phyloP scores from a whole-genome alignment of 2,329 filamentous ascomycete genomes.

The Bipolaris cookei region DNA sequence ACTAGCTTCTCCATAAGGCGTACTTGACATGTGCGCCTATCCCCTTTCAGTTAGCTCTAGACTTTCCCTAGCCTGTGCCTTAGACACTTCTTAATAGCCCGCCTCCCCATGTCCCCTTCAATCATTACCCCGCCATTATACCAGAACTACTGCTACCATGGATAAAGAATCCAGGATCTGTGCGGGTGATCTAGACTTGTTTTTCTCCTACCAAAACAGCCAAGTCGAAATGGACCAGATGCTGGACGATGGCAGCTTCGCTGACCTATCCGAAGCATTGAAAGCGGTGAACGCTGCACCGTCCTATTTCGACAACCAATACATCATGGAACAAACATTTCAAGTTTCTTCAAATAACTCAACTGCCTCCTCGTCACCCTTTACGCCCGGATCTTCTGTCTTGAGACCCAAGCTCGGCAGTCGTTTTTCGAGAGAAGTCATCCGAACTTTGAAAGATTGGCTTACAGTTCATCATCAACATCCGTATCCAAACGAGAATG shows the following conservation, averaged over 20 bases:
- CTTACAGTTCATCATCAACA: constrained; percentile 28
- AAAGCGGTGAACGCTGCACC: not conserved
- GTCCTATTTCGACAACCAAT: constrained; percentile 8
- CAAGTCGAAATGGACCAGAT: not conserved
- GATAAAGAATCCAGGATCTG: not conserved
- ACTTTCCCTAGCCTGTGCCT: not conserved
- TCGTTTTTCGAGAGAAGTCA: constrained; percentile 34
- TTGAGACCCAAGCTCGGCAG: constrained; percentile 25
- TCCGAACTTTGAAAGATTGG: constrained; percentile 35
- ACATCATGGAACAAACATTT: constrained; percentile 5
- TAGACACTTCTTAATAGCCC: not conserved
- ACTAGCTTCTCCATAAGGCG: constrained; percentile 12
- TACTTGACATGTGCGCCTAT: constrained; percentile 16
- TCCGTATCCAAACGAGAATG: constrained; percentile 33
- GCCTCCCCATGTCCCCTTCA: not conserved
- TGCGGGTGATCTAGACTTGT: not conserved
- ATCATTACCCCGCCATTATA: not conserved
- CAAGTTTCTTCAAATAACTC: constrained; percentile 19
- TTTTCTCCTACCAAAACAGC: constrained; percentile 1
- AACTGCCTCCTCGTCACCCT: constrained; percentile 20
- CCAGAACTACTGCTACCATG: not conserved
- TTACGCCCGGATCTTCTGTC: constrained; percentile 14
- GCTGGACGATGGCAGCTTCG: constrained; percentile 11
- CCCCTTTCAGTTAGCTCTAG: constrained; percentile 11
- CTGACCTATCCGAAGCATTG: constrained; percentile 11